These are phyloP conservation scores for Phytophthora cajani DNA, from an alignment of 352 stramenopile genomes.

Conservation along the genomic window DNA sequence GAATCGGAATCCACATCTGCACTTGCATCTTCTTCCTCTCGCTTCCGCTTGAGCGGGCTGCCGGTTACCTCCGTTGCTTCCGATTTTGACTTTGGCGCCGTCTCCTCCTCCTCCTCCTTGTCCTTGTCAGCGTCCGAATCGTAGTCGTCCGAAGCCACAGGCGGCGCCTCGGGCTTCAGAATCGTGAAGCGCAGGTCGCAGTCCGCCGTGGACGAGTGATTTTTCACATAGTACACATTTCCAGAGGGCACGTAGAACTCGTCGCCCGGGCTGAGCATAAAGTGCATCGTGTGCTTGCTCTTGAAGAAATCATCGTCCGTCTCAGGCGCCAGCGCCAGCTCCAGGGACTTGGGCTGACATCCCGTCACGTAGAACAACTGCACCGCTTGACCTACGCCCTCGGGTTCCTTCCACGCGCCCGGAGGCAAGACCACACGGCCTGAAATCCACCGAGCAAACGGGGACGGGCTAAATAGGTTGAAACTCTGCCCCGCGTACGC, in stretches of 20 bases:
- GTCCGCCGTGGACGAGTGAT: constrained; percentile 90
- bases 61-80: constrained; percentile 15
- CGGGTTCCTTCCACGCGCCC: constrained; percentile 94
- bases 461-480: constrained; percentile 71
- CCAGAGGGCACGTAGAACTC: constrained; percentile 97
- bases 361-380: constrained; percentile 95
- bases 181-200: constrained; percentile 96
- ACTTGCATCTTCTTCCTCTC: constrained; percentile 24
- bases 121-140: constrained; percentile 35
- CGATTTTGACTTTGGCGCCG: constrained; percentile 9
- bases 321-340: constrained; percentile 75
- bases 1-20: constrained; percentile 26
- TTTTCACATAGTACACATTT: constrained; percentile 97
- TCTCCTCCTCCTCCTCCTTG: constrained; percentile 2
- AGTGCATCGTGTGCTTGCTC: constrained; percentile 91
- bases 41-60: constrained; percentile 37
- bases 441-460: constrained; percentile 89
- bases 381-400: constrained; percentile 93
- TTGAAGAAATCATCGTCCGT: constrained; percentile 89
- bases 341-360: constrained; percentile 84
- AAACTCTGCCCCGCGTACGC: constrained; percentile 89
- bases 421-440: constrained; percentile 93
- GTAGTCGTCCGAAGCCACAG: constrained; percentile 22
- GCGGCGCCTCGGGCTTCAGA: constrained; percentile 75
- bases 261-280: constrained; percentile 93